Evolutionary conservation across 176 grass and related monocot genomes (phyloP), one percentile per base, ranked within the genome.

Genomic region (Oryza glumipatula): DNA sequence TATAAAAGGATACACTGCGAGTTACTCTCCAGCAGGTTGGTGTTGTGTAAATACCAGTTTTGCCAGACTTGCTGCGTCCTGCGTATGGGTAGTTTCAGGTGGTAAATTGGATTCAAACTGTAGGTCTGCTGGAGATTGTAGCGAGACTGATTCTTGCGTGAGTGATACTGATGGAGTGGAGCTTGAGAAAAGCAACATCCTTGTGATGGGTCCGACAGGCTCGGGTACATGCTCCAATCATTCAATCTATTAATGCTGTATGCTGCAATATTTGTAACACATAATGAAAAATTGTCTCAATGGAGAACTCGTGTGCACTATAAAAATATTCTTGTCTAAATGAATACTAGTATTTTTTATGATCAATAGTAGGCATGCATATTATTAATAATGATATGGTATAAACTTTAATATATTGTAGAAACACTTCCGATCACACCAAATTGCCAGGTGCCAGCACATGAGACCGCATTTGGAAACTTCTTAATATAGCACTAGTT

Each of bases 161-260:
- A 86, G 68, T 52, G 85, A 90, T 44, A 76, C 30, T 39, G 88
- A 93, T 66, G 52, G 26, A 72, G 91, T 93, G 67, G 91, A 93
- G 80, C 88, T 93, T 54, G 91, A 93, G 74, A 93, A 93, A 83
- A 93, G 91, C 88, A 93, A 93, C 74, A 93, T 93, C 75, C 91
- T 93, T 80, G 78, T 93, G 28, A 88, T 90, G 88, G 91, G 91
- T 43, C 91, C 88, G 17, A 93, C 91, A 33, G 91, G 91, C 79
- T 93, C 91, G 32, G 91, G 91, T 93, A 82, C 68, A 73, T 85
- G 69, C 36, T 73, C 63, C 73, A 4, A 67, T 28, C 75, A 65
- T 81, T 74, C 2, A 68, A 0, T 80, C 21, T 10, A 24, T 17
- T 74, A 38, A 28, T 28, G 9, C 17, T 73, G 19, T 74, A 47